Evolutionary conservation across 495 filamentous ascomycete species (phyloP).

Genomic region (Annulohypoxylon bovei): DNA sequence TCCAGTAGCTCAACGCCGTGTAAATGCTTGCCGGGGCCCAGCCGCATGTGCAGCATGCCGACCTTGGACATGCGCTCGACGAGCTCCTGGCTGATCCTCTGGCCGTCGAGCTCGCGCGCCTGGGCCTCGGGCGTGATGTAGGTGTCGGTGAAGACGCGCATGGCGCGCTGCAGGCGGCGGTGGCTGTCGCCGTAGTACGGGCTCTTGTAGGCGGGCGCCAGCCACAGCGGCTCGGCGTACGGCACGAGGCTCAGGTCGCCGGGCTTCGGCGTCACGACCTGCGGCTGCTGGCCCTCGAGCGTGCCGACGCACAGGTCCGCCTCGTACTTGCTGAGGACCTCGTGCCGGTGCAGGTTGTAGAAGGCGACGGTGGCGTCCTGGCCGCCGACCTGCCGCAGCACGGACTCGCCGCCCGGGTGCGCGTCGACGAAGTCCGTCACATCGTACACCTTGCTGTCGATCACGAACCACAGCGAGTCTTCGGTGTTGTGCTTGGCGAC

Average conservation of each 20-base stretch:
- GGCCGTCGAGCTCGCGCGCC: conserved; percentile 79
- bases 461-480: conserved; percentile 81
- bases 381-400: conserved; percentile 85
- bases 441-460: conserved; percentile 93
- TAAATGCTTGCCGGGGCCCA: conserved; percentile 86
- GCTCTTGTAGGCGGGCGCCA: conserved; percentile 79
- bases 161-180: conserved; percentile 72
- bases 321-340: conserved; percentile 81
- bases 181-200: conserved; percentile 87
- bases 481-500: conserved; percentile 86
- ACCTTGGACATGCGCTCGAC: conserved; percentile 80
- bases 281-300: conserved; percentile 76
- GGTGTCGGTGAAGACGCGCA: conserved; percentile 77
- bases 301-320: conserved; percentile 76
- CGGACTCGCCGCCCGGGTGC: conserved; percentile 85
- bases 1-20: conserved; percentile 73
- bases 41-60: conserved; percentile 80
- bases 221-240: conserved; percentile 84
- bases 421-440: conserved; percentile 91
- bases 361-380: conserved; percentile 87
- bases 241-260: conserved; percentile 80
- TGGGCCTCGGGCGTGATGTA: conserved; percentile 79
- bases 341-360: conserved; percentile 93
- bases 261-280: conserved; percentile 73
- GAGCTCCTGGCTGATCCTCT: conserved; percentile 77